Conservation (phyloP, 2,329 filamentous ascomycete species). For the Neocucurbitaria cava region DNA sequence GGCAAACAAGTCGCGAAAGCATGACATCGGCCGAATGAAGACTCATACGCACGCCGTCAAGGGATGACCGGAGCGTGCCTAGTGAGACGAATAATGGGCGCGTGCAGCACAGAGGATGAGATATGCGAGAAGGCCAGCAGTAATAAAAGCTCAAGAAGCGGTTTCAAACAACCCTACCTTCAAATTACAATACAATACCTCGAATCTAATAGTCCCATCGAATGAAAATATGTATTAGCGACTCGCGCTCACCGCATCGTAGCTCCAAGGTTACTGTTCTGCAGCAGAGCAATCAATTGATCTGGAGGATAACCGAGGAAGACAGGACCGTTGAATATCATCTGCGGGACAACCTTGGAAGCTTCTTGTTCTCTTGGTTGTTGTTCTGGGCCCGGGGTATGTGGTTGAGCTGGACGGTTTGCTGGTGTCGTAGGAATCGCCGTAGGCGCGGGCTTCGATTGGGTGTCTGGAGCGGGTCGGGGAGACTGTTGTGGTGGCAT, state of each 20-base stretch:
- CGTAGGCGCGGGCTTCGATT: conserved; percentile 18
- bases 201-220: conserved; percentile 14
- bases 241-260: conserved; percentile 27
- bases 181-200: conserved; percentile 36
- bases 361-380: conserved; percentile 13
- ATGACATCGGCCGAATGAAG: neutral
- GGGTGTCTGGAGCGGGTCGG: conserved; percentile 14
- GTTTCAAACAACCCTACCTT: conserved; percentile 29
- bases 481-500: conserved; percentile 9
- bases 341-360: conserved; percentile 61
- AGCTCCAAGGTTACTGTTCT: conserved; percentile 47
- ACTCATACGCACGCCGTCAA: neutral
- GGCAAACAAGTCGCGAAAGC: neutral
- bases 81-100: neutral
- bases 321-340: conserved; percentile 91
- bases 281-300: conserved; percentile 43
- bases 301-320: conserved; percentile 79
- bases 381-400: conserved; percentile 9
- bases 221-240: conserved; percentile 11
- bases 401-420: conserved; percentile 7
- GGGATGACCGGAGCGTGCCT: neutral
- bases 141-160: conserved; percentile 8
- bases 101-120: neutral
- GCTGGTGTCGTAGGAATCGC: conserved; percentile 17
- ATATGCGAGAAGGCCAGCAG: neutral